A percentile compares a stretch with the other conserved stretches of the same genome.
Conservation (phyloP, 139 green algal species). For the Helicosporidium sp. region DNA sequence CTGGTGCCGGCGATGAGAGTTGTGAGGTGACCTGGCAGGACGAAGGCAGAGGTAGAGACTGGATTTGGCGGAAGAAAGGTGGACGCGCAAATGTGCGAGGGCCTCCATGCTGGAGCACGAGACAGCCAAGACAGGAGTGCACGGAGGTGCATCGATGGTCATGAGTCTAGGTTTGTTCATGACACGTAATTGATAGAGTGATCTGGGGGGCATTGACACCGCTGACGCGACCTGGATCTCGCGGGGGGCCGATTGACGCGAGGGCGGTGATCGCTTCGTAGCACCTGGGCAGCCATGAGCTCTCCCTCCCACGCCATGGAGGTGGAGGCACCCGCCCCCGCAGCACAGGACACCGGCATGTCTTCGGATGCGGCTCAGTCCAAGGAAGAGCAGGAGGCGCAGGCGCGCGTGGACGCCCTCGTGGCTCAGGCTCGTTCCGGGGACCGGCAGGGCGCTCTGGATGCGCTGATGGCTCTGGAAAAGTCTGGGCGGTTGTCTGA, state of each 20-base stretch:
- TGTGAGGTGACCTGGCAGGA: no score
- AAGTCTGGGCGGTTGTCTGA: conserved; percentile 62
- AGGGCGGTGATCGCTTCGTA: not conserved
- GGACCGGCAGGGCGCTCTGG: conserved; percentile 26
- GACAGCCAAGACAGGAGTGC: not conserved
- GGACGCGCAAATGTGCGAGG: not conserved
- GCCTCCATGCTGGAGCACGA: not conserved
- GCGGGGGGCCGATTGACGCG: no score
- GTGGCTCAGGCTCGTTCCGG: conserved; percentile 5
- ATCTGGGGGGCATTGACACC: no score
- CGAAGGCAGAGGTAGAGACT: no score
- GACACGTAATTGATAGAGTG: no score
- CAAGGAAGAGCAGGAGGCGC: conserved; percentile 10
- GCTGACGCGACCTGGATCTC: no score
- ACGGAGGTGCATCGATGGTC: no score
- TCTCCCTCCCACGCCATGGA: conserved; percentile 13
- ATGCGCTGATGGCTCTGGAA: conserved; percentile 64
- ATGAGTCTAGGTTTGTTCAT: no score
- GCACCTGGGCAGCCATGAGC: conserved; percentile 3
- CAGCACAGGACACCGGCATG: conserved; percentile 9
- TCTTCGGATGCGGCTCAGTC: not conserved
- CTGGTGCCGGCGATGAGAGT: no score
- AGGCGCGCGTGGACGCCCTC: conserved; percentile 5
- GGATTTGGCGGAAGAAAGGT: no score
- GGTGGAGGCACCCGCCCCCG: conserved; percentile 5